Conservation (phyloP, 352 stramenopile genomes). For the Thalassiosira mediterranea region DNA sequence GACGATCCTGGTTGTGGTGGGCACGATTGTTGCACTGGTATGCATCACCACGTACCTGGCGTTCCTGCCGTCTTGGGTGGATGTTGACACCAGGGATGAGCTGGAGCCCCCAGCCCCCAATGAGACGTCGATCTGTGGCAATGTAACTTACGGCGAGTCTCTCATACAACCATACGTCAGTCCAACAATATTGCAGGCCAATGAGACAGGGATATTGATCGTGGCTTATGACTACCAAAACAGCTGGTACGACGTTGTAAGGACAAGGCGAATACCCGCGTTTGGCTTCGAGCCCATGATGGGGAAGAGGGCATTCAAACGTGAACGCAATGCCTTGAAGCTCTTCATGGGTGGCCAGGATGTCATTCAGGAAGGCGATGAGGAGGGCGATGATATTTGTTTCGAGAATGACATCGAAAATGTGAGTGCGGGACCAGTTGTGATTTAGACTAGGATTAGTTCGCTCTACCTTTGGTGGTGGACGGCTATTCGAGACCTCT, state of each 20-base stretch:
- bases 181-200: slow-evolving; percentile 77
- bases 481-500: too few relatives aligned
- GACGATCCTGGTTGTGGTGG: slow-evolving; percentile 57
- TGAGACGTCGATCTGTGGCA: slow-evolving; percentile 67
- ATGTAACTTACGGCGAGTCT: slow-evolving; percentile 60
- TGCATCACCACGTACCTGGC: slow-evolving; percentile 68
- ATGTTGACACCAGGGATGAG: slow-evolving; percentile 63
- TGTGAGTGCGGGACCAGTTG: too few relatives aligned
- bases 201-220: slow-evolving; percentile 72
- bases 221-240: slow-evolving; percentile 53
- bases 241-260: slow-evolving; percentile 46
- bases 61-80: slow-evolving; percentile 68
- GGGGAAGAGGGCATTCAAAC: slow-evolving; percentile 36
- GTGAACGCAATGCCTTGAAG: slow-evolving; percentile 38
- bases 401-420: slow-evolving; percentile 27
- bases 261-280: slow-evolving; percentile 60
- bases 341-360: slow-evolving; percentile 36
- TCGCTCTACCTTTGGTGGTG: too few relatives aligned
- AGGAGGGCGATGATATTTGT: slow-evolving; percentile 30
- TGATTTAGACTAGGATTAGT: too few relatives aligned
- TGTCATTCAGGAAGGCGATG: slow-evolving; percentile 43
- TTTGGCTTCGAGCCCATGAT: slow-evolving; percentile 82
- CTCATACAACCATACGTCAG: slow-evolving; percentile 75
- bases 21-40: slow-evolving; percentile 67
- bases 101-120: slow-evolving; percentile 67